A percentile compares a stretch with the other conserved stretches of the same genome.
These are phyloP conservation scores for Boletus pseudo-olivaceus DNA, from an alignment of 768 basidiomycete species.

Conservation along the genomic window DNA sequence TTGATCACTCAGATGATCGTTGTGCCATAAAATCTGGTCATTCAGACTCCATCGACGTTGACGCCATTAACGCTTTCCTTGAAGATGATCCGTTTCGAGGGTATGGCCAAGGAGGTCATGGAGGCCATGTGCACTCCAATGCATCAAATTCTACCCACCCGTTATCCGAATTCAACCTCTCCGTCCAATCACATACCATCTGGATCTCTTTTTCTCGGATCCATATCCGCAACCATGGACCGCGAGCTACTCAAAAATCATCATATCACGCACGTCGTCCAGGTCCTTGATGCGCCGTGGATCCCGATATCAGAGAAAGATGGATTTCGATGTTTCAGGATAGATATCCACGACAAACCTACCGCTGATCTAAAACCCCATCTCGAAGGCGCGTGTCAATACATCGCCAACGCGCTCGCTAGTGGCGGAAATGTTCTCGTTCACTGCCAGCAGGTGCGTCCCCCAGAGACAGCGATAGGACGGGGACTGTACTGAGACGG, in stretches of 20 bases:
- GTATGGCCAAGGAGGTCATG: constrained; percentile 68
- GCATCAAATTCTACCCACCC: constrained; percentile 62
- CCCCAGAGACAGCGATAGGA: not conserved
- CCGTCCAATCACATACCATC: constrained; percentile 18
- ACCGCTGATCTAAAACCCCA: constrained; percentile 63
- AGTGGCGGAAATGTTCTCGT: constrained; percentile 67
- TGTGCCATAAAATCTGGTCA: constrained; percentile 2
- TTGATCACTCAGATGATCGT: not conserved
- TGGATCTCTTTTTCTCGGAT: constrained; percentile 69
- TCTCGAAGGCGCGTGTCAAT: constrained; percentile 62
- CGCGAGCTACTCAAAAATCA: constrained; percentile 45
- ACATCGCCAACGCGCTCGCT: constrained; percentile 60
- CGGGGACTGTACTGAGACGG: constrained; percentile 4
- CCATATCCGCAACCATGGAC: constrained; percentile 59
- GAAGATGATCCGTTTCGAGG: constrained; percentile 78
- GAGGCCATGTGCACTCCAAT: constrained; percentile 85
- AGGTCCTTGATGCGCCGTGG: constrained; percentile 67
- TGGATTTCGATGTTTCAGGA: constrained; percentile 55
- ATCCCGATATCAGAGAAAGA: constrained; percentile 45
- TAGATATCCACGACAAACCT: constrained; percentile 63
- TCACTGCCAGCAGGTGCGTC: constrained; percentile 75
- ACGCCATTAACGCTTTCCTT: not conserved
- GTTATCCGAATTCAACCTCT: constrained; percentile 17
- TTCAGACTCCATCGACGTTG: not conserved
- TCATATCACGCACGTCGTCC: constrained; percentile 57